Evolutionary conservation across 2,329 filamentous ascomycete genomes (phyloP).

Genomic region (Penicillium frequentans): DNA sequence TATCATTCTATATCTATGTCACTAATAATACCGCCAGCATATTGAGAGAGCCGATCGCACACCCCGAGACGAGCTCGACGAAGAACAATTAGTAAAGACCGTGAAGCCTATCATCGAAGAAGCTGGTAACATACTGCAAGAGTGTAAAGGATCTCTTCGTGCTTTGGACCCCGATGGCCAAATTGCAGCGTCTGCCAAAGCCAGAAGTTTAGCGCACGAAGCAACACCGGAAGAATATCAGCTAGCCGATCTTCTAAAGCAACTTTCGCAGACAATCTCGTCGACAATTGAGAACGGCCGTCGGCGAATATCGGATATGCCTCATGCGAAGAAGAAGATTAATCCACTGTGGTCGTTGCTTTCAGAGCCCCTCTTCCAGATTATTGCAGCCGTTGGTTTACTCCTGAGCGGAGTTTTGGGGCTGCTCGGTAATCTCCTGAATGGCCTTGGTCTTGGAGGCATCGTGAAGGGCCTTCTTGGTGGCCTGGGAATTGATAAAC

Average conservation of each 20-base stretch:
- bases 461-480: background rate
- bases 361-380: conserved; percentile 77
- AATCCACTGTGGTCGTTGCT: conserved; percentile 80
- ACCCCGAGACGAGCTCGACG: conserved; percentile 82
- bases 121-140: conserved; percentile 74
- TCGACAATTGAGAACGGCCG: conserved; percentile 82
- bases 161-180: conserved; percentile 84
- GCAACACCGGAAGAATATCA: conserved; percentile 79
- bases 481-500: background rate
- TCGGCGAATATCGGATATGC: conserved; percentile 86
- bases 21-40: conserved; percentile 48
- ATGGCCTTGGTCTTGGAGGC: background rate
- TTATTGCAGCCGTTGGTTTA: background rate
- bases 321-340: conserved; percentile 88
- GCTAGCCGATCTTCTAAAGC: conserved; percentile 81
- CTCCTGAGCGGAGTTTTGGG: background rate
- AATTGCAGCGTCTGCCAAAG: conserved; percentile 80
- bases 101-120: conserved; percentile 88
- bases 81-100: conserved; percentile 80
- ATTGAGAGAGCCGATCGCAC: conserved; percentile 78
- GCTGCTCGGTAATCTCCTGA: background rate
- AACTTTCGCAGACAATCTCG: conserved; percentile 74
- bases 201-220: conserved; percentile 70
- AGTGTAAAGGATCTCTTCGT: conserved; percentile 81
- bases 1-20: conserved; percentile 3